Conservation (phyloP, 2,329 filamentous ascomycete genomes). For the Lachnellula cervina region DNA sequence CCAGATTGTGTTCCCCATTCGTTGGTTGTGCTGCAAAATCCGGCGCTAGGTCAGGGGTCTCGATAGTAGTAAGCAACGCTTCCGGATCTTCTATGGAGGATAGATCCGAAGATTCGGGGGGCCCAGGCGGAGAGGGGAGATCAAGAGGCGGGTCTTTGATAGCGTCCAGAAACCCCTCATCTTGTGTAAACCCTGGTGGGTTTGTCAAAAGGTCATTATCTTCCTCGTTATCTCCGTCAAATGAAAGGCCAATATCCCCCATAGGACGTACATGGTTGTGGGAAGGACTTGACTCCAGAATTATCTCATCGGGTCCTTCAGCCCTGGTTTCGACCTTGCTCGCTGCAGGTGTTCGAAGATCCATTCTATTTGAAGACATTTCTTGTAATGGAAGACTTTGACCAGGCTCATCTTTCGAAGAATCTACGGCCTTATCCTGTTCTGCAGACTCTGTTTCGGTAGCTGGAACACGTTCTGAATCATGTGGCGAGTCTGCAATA, state of each 20-base stretch:
- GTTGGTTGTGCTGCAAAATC: too few relatives aligned
- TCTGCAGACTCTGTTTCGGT: background rate
- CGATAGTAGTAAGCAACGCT: too few relatives aligned
- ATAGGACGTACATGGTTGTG: constrained; percentile 20
- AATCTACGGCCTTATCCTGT: background rate
- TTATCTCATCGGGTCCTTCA: constrained; percentile 11
- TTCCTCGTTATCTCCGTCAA: constrained; percentile 8
- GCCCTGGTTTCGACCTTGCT: constrained; percentile 5
- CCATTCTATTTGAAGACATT: constrained; percentile 8
- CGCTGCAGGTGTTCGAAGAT: constrained; percentile 3
- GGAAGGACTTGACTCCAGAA: constrained; percentile 31
- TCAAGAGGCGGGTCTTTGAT: background rate
- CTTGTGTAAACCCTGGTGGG: constrained; percentile 27
- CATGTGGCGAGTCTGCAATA: background rate
- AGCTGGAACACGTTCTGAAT: constrained; percentile 1
- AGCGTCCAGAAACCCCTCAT: constrained; percentile 19
- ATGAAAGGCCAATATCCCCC: constrained; percentile 26
- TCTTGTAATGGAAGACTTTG: constrained; percentile 17
- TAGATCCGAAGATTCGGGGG: background rate
- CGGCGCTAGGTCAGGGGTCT: too few relatives aligned
- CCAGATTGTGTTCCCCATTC: too few relatives aligned
- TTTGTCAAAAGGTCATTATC: constrained; percentile 15
- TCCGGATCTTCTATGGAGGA: too few relatives aligned
- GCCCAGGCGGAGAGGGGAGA: background rate
- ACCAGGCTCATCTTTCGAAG: background rate